These are phyloP conservation scores for Sporothrix mexicana DNA, from an alignment of 2,329 filamentous ascomycete genomes.

Conservation along the genomic window DNA sequence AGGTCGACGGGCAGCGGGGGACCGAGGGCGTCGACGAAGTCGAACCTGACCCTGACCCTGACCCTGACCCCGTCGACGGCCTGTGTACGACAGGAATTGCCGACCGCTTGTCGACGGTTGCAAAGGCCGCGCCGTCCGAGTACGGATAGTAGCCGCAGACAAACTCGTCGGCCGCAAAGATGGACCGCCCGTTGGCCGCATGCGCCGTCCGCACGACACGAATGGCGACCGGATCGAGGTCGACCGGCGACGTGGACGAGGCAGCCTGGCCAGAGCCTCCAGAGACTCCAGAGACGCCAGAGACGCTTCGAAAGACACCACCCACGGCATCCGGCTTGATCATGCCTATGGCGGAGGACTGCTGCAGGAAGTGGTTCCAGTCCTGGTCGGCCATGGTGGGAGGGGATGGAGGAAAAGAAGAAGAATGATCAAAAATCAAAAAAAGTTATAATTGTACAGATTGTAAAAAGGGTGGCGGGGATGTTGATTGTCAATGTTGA, in stretches of 20 bases:
- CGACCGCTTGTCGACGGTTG: not conserved
- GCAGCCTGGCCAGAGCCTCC: no score
- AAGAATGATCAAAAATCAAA: no score
- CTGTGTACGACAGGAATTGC: not conserved
- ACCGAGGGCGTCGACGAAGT: not conserved
- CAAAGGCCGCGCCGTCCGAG: not conserved
- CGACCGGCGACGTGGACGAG: no score
- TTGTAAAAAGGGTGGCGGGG: no score
- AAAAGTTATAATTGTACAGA: not conserved
- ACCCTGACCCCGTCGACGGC: not conserved
- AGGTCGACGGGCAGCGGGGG: conserved; percentile 35
- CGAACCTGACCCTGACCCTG: not conserved
- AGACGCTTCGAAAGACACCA: conserved; percentile 29
- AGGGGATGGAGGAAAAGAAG: not conserved
- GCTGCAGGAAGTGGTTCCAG: conserved; percentile 41
- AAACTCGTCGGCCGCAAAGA: not conserved
- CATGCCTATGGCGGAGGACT: conserved; percentile 42
- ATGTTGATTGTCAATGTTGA: no score
- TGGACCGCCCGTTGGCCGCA: not conserved
- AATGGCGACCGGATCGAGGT: not conserved
- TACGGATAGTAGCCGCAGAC: not conserved
- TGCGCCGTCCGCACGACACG: not conserved
- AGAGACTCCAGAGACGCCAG: no score
- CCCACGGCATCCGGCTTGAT: conserved; percentile 41
- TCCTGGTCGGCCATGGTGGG: conserved; percentile 31